Percentiles rank a stretch among this genome's conserved stretches.
These are phyloP conservation scores for Talaromyces atroroseus DNA, from an alignment of 2,329 filamentous ascomycete species.

Conservation along the genomic window DNA sequence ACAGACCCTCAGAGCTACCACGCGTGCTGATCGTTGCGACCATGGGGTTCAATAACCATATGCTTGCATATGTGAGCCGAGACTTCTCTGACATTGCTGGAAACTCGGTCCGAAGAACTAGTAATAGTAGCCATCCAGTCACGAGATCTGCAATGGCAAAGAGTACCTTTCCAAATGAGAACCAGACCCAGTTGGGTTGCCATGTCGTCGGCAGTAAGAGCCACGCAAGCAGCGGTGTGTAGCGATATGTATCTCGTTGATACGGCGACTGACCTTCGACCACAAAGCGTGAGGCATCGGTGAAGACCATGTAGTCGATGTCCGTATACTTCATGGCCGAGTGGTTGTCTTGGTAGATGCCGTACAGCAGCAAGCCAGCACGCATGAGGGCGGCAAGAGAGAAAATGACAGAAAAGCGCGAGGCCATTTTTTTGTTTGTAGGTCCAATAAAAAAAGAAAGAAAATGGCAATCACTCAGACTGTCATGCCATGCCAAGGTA, in stretches of 20 bases:
- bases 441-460: neutral
- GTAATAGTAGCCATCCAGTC: slow-evolving; percentile 71
- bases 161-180: slow-evolving; percentile 79
- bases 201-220: slow-evolving; percentile 74
- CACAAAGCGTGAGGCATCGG: slow-evolving; percentile 79
- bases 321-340: slow-evolving; percentile 96
- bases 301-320: slow-evolving; percentile 98
- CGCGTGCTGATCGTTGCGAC: slow-evolving; percentile 94
- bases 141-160: slow-evolving; percentile 80
- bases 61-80: slow-evolving; percentile 71
- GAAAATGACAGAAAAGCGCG: slow-evolving; percentile 25
- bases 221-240: slow-evolving; percentile 92
- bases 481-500: neutral
- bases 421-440: neutral
- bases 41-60: slow-evolving; percentile 97
- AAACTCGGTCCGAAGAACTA: slow-evolving; percentile 45
- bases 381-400: slow-evolving; percentile 56
- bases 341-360: slow-evolving; percentile 84
- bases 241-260: slow-evolving; percentile 86
- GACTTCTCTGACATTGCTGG: slow-evolving; percentile 42
- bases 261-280: slow-evolving; percentile 70
- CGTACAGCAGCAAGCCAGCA: slow-evolving; percentile 71
- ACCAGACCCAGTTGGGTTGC: slow-evolving; percentile 50
- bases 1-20: slow-evolving; percentile 84
- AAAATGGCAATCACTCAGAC: neutral